phyloP scores from a whole-genome alignment of 2,329 filamentous ascomycete genomes.

The Sodiomyces alkalinus region DNA sequence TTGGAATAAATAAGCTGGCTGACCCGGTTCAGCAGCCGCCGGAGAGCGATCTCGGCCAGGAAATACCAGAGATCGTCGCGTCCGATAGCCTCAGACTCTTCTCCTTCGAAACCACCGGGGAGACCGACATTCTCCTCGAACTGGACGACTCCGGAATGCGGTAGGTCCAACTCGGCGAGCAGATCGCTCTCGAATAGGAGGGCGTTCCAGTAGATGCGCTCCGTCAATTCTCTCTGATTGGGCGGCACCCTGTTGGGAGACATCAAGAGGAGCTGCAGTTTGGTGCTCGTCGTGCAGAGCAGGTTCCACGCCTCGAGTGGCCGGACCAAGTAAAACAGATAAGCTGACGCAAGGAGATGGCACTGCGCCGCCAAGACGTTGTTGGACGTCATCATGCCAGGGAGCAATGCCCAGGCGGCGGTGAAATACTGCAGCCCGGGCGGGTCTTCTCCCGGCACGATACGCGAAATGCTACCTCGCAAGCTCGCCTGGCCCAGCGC shows the following conservation, averaged over 20 bases:
- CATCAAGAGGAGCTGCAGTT: conserved; percentile 64
- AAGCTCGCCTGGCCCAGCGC: conserved; percentile 64
- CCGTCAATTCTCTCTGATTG: conserved; percentile 56
- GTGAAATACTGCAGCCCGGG: conserved; percentile 69
- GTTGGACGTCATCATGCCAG: conserved; percentile 65
- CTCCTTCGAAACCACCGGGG: conserved; percentile 64
- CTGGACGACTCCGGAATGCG: conserved; percentile 69
- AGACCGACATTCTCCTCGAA: conserved; percentile 70
- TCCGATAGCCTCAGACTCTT: conserved; percentile 46
- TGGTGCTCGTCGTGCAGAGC: conserved; percentile 65
- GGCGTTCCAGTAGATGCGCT: conserved; percentile 74
- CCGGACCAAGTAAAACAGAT: conserved; percentile 68
- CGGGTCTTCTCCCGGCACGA: conserved; percentile 52
- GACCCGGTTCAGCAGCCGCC: conserved; percentile 61
- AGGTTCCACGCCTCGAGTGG: conserved; percentile 74
- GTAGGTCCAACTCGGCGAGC: conserved; percentile 63
- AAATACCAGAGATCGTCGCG: conserved; percentile 79
- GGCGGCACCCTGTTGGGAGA: conserved; percentile 55
- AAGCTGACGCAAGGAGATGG: conserved; percentile 66
- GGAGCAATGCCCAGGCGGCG: conserved; percentile 63
- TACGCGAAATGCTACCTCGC: conserved; percentile 59
- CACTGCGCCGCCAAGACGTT: conserved; percentile 67
- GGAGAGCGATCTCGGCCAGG: conserved; percentile 65
- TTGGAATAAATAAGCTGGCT: conserved; percentile 70
- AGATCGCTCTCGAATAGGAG: conserved; percentile 70